Evolutionary conservation across 2,329 filamentous ascomycete species (phyloP), one percentile per base, ranked within the genome.

Genomic region (Phoma herbarum): DNA sequence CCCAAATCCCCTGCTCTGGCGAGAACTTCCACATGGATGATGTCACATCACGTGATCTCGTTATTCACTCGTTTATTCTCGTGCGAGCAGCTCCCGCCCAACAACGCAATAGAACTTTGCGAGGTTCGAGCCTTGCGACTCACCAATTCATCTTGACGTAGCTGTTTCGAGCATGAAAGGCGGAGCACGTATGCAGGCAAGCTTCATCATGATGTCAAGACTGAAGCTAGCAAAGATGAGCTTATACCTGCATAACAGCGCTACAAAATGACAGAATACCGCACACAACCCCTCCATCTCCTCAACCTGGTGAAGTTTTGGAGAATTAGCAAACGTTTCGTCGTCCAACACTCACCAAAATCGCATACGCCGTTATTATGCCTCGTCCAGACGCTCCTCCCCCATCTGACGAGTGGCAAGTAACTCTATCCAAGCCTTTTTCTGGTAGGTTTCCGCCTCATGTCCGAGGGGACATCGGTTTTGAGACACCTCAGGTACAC

Each of bases 341-440:
- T 4, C 14, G 14, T 23, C 9, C 8, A 25, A 33, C 2, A 26
- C 33, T 33, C 11, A 47, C 16, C 29, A 31, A 14, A 33, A 26
- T 11, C 35, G 47, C 7, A 37, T 4, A 5, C n/a, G 28, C 28
- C 4, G 44, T 33, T 51, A 66, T 55, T 25, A 70, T 71, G 67
- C 67, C 68, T 64, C 67, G 64, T 52, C 62, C 63, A 63, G 63
- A 67, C 26, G 67, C 94, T 57, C 94, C 94, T 46, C 94, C 93
- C 51, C 94, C 94, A 71, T 92, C 88, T 60, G 90, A 88, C 57
- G 94, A 88, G 60, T 87, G 85, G 93, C 95, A 98, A 63, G 88
- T 89, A 22, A 60, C 64, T 6, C 57, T 71, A 1, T 64, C 60
- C 35, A 65, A 67, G 61, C 65, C 65, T 1, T 69, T 67, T 48